phyloP scores from a whole-genome alignment of 306 rosid species.

The Cercis canadensis region DNA sequence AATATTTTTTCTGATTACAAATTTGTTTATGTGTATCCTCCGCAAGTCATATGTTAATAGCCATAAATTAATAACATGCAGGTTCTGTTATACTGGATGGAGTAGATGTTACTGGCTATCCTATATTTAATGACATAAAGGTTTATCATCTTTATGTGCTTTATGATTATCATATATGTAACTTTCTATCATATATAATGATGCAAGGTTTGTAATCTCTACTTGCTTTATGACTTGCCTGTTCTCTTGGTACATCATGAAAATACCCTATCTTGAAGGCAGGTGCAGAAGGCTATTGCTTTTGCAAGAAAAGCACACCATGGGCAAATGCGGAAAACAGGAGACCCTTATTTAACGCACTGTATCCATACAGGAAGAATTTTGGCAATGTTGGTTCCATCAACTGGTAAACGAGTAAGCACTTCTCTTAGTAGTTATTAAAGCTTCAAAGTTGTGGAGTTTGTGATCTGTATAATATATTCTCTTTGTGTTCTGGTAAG shows the following conservation, averaged over 20 bases:
- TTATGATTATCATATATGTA: not conserved
- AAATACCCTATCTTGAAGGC: conserved; percentile 76
- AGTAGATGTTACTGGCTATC: conserved; percentile 88
- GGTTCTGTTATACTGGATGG: conserved; percentile 85
- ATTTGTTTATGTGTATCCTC: not conserved
- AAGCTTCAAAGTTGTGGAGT: not conserved
- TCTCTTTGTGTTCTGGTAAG: conserved; percentile 5
- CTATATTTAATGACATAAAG: conserved; percentile 79
- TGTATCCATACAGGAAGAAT: conserved; percentile 93
- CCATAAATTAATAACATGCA: conserved; percentile 41
- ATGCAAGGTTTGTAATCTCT: no score
- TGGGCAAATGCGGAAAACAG: conserved; percentile 87
- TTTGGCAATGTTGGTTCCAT: conserved; percentile 89
- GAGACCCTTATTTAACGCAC: conserved; percentile 92
- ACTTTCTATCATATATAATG: no score
- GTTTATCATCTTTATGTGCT: conserved; percentile 55
- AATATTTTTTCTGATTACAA: no score
- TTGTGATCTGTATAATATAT: not conserved
- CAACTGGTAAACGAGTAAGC: conserved; percentile 84
- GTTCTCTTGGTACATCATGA: conserved; percentile 46
- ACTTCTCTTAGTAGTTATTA: conserved; percentile 31
- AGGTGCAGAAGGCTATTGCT: conserved; percentile 94
- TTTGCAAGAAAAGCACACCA: conserved; percentile 91
- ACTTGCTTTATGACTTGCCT: not conserved
- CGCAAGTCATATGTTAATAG: conserved; percentile 1